Conservation (phyloP, 2,329 filamentous ascomycete genomes). For the Fusarium pseudograminearum region DNA sequence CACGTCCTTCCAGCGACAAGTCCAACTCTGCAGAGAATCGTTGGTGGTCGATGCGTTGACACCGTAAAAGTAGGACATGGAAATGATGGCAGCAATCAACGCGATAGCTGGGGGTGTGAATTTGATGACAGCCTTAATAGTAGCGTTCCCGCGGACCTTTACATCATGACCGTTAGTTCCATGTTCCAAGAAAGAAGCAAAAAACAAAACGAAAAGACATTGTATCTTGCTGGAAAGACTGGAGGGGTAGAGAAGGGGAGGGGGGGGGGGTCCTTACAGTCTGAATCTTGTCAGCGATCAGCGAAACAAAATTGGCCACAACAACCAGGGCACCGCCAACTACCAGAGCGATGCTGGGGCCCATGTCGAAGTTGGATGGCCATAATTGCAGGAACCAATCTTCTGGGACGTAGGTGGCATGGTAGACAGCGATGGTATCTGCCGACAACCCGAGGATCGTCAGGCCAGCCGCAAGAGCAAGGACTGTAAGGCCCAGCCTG, state of each 20-base stretch:
- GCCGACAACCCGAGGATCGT: conserved; percentile 66
- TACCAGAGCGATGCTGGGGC: conserved; percentile 67
- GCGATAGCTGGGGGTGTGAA: conserved; percentile 49
- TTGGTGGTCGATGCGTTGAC: conserved; percentile 64
- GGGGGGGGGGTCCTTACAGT: conserved; percentile 57
- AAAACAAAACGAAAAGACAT: conserved; percentile 1
- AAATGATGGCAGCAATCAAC: conserved; percentile 60
- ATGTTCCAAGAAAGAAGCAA: not conserved
- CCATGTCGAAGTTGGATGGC: conserved; percentile 68
- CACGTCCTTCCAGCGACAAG: conserved; percentile 69
- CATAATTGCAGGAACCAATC: conserved; percentile 67
- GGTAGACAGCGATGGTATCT: conserved; percentile 67
- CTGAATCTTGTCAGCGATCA: conserved; percentile 62
- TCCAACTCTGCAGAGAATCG: conserved; percentile 72
- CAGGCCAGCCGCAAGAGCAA: conserved; percentile 65
- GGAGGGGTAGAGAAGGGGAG: not conserved
- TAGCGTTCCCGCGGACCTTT: conserved; percentile 41
- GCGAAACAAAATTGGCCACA: conserved; percentile 60
- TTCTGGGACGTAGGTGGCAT: conserved; percentile 62
- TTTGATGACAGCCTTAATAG: conserved; percentile 35
- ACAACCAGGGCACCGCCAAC: conserved; percentile 64
- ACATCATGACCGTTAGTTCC: conserved; percentile 29
- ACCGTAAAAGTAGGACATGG: conserved; percentile 68
- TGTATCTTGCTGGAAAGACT: not conserved
- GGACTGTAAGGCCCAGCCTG: conserved; percentile 60